Evolutionary conservation across 139 green algal species (phyloP), one percentile per base, ranked within the genome.

Genomic region (Chlorella sp.): DNA sequence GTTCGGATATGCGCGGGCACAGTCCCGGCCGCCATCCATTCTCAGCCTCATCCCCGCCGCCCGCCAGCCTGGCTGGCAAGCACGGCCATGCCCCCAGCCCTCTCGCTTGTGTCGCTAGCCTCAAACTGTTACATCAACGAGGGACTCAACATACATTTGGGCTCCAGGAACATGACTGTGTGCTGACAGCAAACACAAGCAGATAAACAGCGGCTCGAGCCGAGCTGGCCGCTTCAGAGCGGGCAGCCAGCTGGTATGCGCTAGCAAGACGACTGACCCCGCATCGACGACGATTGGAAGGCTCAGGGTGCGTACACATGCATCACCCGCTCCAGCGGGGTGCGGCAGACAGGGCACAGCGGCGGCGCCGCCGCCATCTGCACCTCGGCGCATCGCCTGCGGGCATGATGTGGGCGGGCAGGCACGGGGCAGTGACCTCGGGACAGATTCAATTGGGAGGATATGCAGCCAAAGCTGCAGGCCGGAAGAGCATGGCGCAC

Each of bases 331-430:
- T 26, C 14, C 30, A 78, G 30, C 0, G 28, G 7, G 13, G 28
- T 14, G 43, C 72, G 46, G 72, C 72, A 78, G 30, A 78, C 24
- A 8, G 72, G 72, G 72, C 72, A 78, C 43, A 60, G 43, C 44
- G 72, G 43, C 19, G 41, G 26, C 17, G 72, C 43, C 30, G 17
- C 30, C 28, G 46, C 43, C 72, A 78, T 78, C 43, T 32, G 13
- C 28, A 30, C 72, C 24, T 19, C 26, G 0, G 72, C 44, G 43
- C 72, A 78, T 0, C 16, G 32, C 43, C 72, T 78, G 72, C 72
- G 16, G 14, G 36, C 19, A n/a, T n/a, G 65, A 26, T 19, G 28
- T 3, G 28, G 28, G 20, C 28, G 20, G 62, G 14, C 11, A 38
- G 24, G 26, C 20, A 69, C n/a, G 51, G 19, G 30, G 30, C 24